Evolutionary conservation across 2,329 filamentous ascomycete genomes (phyloP).

Genomic region (Boeremia lycopersici): DNA sequence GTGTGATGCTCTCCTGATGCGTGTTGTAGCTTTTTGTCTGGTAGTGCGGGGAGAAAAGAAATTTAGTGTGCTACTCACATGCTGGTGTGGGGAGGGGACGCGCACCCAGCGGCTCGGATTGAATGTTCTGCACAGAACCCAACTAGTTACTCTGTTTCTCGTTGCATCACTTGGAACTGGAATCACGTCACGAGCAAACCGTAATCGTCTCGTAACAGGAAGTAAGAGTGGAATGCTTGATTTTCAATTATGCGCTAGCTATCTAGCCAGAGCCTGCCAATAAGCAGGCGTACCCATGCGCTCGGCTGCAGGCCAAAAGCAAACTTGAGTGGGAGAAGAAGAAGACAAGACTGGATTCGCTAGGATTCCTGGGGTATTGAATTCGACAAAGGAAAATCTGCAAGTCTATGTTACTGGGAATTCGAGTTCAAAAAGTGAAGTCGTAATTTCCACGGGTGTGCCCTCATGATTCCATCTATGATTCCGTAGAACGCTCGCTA

Average conservation of each 20-base stretch:
- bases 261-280: conserved; percentile 38
- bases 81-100: conserved; percentile 1
- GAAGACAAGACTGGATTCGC: conserved; percentile 43
- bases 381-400: conserved; percentile 38
- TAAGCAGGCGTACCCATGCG: conserved; percentile 34
- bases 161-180: conserved; percentile 37
- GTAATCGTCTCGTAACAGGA: conserved; percentile 42
- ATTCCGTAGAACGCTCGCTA: conserved; percentile 42
- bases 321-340: conserved; percentile 35
- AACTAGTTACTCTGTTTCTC: conserved; percentile 22
- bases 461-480: conserved; percentile 38
- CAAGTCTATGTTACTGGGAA: conserved; percentile 33
- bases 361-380: conserved; percentile 45
- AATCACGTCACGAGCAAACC: conserved; percentile 42
- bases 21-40: conserved; percentile 9
- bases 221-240: conserved; percentile 25
- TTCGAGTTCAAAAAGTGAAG: conserved; percentile 29
- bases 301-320: conserved; percentile 26
- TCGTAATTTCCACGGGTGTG: conserved; percentile 38
- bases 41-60: conserved; percentile 26
- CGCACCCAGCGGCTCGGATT: conserved; percentile 23
- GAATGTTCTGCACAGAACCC: conserved; percentile 15
- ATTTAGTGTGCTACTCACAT: conserved; percentile 1
- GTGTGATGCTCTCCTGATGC: conserved; percentile 26
- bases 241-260: conserved; percentile 44